phyloP scores from a whole-genome alignment of 352 stramenopile species.

The Halophytophthora batemanensis region DNA sequence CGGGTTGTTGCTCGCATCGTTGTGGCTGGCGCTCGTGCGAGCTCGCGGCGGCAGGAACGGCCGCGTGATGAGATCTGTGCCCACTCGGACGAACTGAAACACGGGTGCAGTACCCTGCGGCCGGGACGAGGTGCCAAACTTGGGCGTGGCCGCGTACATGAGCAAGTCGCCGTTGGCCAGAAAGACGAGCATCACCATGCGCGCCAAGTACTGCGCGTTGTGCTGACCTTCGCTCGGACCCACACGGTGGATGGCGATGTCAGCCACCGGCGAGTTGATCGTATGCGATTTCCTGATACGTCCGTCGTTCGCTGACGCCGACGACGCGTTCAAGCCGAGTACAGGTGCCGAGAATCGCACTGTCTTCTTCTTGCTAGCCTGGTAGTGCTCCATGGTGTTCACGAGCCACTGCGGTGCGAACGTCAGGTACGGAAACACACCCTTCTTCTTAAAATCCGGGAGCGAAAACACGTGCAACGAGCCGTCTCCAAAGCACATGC shows the following conservation, averaged over 20 bases:
- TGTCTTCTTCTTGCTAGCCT: slow-evolving; percentile 50
- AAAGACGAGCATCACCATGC: slow-evolving; percentile 84
- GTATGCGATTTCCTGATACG: slow-evolving; percentile 81
- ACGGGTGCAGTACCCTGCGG: slow-evolving; percentile 8
- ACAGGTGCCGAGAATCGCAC: slow-evolving; percentile 53
- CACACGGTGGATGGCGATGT: slow-evolving; percentile 80
- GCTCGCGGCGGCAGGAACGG: slow-evolving; percentile 64
- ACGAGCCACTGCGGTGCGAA: slow-evolving; percentile 77
- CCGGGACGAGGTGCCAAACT: slow-evolving; percentile 24
- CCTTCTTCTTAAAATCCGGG: slow-evolving; percentile 78
- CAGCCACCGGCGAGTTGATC: slow-evolving; percentile 77
- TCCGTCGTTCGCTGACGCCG: slow-evolving; percentile 66
- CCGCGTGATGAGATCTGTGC: slow-evolving; percentile 73
- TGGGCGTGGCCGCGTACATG: slow-evolving; percentile 67
- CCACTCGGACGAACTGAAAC: slow-evolving; percentile 68
- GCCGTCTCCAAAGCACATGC: slow-evolving; percentile 76
- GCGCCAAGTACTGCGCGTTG: slow-evolving; percentile 70
- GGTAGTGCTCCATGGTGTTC: slow-evolving; percentile 70
- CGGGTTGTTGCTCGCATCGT: slow-evolving; percentile 41
- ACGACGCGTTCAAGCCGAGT: slow-evolving; percentile 69
- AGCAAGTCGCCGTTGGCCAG: slow-evolving; percentile 82
- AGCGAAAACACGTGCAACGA: slow-evolving; percentile 83
- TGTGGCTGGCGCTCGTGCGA: slow-evolving; percentile 40
- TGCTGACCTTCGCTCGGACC: slow-evolving; percentile 68
- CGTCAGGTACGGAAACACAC: slow-evolving; percentile 78